Conservation (phyloP, 148 eudicot genomes). For the Fagopyrum esculentum region DNA sequence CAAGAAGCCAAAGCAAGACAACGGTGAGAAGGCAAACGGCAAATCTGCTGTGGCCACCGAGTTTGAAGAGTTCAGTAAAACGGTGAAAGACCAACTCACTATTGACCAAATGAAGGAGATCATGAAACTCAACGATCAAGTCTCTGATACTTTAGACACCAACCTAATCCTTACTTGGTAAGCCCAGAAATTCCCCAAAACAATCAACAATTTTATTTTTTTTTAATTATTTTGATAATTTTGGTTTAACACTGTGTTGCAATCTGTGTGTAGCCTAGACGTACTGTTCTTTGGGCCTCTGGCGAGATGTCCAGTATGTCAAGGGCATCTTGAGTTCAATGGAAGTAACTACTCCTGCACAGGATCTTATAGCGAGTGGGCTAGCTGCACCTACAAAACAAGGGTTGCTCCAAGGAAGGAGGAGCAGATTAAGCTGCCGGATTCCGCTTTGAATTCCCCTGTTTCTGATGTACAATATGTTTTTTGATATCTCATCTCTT, state of each 20-base stretch:
- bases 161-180: slow-evolving; percentile 42
- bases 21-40: slow-evolving; percentile 14
- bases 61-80: slow-evolving; percentile 42
- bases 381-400: slow-evolving; percentile 56
- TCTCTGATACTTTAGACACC: slow-evolving; percentile 24
- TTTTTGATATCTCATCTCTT: not conserved
- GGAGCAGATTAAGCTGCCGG: slow-evolving; percentile 43
- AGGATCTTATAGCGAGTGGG: slow-evolving; percentile 72
- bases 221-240: not conserved
- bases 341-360: slow-evolving; percentile 42
- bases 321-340: slow-evolving; percentile 40
- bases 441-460: slow-evolving; percentile 41
- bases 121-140: slow-evolving; percentile 35
- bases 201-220: too few species aligned
- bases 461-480: slow-evolving; percentile 42
- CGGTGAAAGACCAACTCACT: slow-evolving; percentile 31
- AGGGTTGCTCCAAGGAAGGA: slow-evolving; percentile 48
- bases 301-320: slow-evolving; percentile 51
- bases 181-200: not conserved
- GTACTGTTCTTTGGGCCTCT: slow-evolving; percentile 66
- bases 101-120: slow-evolving; percentile 44
- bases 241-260: not conserved
- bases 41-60: slow-evolving; percentile 21
- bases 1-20: slow-evolving; percentile 52
- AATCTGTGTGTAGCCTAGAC: slow-evolving; percentile 42